Evolutionary conservation across 2,329 filamentous ascomycete genomes (phyloP), one percentile per base, ranked within the genome.

Genomic region (Zymoseptoria pseudotritici): DNA sequence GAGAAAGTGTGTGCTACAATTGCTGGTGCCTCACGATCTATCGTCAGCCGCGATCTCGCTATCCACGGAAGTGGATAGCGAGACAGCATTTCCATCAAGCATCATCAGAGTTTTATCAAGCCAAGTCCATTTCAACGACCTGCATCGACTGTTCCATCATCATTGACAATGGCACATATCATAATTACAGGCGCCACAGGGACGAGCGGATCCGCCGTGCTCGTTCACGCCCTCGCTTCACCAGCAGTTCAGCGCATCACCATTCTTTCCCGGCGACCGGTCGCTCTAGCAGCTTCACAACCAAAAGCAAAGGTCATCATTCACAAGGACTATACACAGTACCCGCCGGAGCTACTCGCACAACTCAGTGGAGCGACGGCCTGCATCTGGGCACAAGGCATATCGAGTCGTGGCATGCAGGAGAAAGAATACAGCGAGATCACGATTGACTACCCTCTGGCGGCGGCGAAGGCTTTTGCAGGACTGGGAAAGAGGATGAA

Each of bases 341-440:
- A 90, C 70, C 79, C 82, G 42, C 66, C 79, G 19, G 76, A 78
- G 0, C 65, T 90, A 2, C 77, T 91, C 9, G 72, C 75, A 2
- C 77, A 86, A 69, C 77, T 92, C 0, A 78, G 80, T 56, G 87
- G 83, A 21, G 88, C 88, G 0, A 76, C 81, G 7, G 88, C 85
- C 1, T 88, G 85, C 61, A 85, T 91, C 1, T 92, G 89, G 89
- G 88, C 89, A 0, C 77, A 87, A 70, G 88, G 89, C 0, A 84
- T 86, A 54, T 66, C 60, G 36, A 57, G 57, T 79, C 79, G 68
- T 21, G 64, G 65, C 19, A 71, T 70, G 63, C 60, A 54, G 2
- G 69, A 70, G 58, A 58, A 56, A 50, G 64, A 65, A 19, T 91
- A 91, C 68, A 75, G 84, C 52, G 80, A 81, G 55, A 88, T 91